Conservation (phyloP, 306 rosid species). For the Oxytropis ochrocephala region DNA sequence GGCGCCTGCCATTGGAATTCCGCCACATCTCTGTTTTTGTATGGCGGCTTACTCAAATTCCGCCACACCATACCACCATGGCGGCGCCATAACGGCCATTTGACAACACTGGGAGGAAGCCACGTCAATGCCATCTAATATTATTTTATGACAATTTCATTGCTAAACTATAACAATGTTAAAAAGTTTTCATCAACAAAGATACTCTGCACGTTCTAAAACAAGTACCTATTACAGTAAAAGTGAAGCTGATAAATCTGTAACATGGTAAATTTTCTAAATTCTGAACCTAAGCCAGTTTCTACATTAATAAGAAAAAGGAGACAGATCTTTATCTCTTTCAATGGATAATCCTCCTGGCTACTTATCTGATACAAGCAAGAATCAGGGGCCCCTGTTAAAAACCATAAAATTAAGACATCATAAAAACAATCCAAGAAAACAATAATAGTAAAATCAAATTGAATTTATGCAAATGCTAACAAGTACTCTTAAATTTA, state of each 20-base stretch:
- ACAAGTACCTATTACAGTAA: constrained; percentile 25
- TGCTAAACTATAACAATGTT: constrained; percentile 24
- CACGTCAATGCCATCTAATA: background rate
- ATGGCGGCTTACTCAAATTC: too few species aligned
- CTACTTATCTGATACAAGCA: constrained; percentile 33
- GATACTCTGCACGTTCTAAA: constrained; percentile 18
- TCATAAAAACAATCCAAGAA: constrained; percentile 18
- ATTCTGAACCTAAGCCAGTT: constrained; percentile 33
- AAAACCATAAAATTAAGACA: constrained; percentile 25
- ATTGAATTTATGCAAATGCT: background rate
- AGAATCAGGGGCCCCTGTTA: constrained; percentile 45
- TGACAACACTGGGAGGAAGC: background rate
- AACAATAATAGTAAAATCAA: background rate
- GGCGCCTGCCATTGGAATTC: too few species aligned
- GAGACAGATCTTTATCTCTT: constrained; percentile 37
- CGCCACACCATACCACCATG: too few species aligned
- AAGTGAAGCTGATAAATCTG: constrained; percentile 15
- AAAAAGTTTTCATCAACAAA: constrained; percentile 12
- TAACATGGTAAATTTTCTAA: constrained; percentile 27
- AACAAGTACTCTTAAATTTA: background rate
- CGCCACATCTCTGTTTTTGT: too few species aligned
- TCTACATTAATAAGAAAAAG: constrained; percentile 13
- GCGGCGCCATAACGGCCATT: too few species aligned
- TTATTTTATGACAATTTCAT: constrained; percentile 17
- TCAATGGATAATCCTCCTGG: constrained; percentile 28